phyloP scores from a whole-genome alignment of 164 flowering plant genomes.

The Aristolochia fimbriata region DNA sequence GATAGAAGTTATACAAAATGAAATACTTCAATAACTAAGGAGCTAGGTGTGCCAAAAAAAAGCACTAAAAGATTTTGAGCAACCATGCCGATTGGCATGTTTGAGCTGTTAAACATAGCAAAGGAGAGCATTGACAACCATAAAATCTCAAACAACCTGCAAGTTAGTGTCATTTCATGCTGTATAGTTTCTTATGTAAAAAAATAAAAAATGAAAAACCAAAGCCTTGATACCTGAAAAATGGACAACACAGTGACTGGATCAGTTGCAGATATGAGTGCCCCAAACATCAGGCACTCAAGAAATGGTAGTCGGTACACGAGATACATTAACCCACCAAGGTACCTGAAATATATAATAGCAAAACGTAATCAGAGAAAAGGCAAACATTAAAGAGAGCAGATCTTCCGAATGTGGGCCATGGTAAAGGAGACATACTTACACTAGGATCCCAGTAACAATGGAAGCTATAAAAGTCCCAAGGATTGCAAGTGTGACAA shows the following conservation, averaged over 20 bases:
- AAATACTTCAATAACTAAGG: not conserved
- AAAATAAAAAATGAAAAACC: not conserved
- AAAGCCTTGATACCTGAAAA: conserved; percentile 55
- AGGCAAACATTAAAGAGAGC: not conserved
- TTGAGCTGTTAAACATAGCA: not conserved
- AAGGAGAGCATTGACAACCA: not conserved
- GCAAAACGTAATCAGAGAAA: conserved; percentile 5
- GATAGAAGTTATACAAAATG: not conserved
- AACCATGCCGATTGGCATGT: not conserved
- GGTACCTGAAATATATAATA: conserved; percentile 43
- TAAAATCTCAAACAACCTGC: not conserved
- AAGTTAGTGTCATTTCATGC: not conserved
- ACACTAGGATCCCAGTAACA: conserved; percentile 90
- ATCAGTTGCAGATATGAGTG: conserved; percentile 98
- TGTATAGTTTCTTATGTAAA: not conserved
- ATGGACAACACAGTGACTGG: conserved; percentile 98
- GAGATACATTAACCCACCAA: conserved; percentile 79
- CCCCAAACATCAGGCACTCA: conserved; percentile 97
- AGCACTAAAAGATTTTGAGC: not conserved
- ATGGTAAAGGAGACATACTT: conserved; percentile 17
- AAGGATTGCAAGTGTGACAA: conserved; percentile 87
- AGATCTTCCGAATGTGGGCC: not conserved
- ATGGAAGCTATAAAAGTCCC: conserved; percentile 91
- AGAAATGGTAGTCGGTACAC: conserved; percentile 90
- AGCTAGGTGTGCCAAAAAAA: not conserved